Conservation (phyloP, 2,329 filamentous ascomycete genomes). For the Diplodia mutila region DNA sequence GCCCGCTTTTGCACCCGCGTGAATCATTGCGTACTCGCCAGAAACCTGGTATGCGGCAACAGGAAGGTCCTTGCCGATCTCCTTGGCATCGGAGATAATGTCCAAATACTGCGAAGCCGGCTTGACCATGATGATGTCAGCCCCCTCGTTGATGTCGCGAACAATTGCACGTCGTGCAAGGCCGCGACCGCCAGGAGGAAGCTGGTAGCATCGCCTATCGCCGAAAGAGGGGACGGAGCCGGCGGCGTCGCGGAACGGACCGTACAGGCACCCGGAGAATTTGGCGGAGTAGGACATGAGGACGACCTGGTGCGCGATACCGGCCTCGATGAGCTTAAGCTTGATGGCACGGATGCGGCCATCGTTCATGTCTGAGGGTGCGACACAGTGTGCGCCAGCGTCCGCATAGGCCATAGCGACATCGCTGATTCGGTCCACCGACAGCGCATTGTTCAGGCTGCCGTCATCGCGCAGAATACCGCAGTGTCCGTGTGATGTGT, state of each 20-base stretch:
- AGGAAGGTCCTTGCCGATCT: slow-evolving; percentile 87
- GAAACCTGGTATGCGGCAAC: slow-evolving; percentile 96
- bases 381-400: slow-evolving; percentile 94
- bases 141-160: slow-evolving; percentile 89
- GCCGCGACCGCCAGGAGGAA: slow-evolving; percentile 88
- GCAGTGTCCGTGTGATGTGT: slow-evolving; percentile 97
- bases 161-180: slow-evolving; percentile 88
- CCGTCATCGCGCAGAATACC: slow-evolving; percentile 94
- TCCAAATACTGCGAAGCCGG: slow-evolving; percentile 94
- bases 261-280: slow-evolving; percentile 95
- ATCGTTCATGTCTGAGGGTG: slow-evolving; percentile 98
- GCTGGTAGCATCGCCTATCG: slow-evolving; percentile 94
- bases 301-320: slow-evolving; percentile 85
- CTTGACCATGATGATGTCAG: slow-evolving; percentile 99
- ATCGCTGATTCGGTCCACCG: slow-evolving; percentile 91
- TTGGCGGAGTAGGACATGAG: slow-evolving; percentile 99
- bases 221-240: slow-evolving; percentile 90
- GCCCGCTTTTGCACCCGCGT: slow-evolving; percentile 91
- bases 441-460: slow-evolving; percentile 87
- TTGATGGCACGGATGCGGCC: slow-evolving; percentile 97
- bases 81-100: slow-evolving; percentile 96
- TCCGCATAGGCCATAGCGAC: slow-evolving; percentile 98
- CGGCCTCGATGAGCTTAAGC: slow-evolving; percentile 93
- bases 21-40: slow-evolving; percentile 97
- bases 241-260: slow-evolving; percentile 94